Percentiles rank a stretch among this genome's conserved stretches.
phyloP scores from a whole-genome alignment of 2,329 filamentous ascomycete genomes.

The Penicillium griseofulvum region DNA sequence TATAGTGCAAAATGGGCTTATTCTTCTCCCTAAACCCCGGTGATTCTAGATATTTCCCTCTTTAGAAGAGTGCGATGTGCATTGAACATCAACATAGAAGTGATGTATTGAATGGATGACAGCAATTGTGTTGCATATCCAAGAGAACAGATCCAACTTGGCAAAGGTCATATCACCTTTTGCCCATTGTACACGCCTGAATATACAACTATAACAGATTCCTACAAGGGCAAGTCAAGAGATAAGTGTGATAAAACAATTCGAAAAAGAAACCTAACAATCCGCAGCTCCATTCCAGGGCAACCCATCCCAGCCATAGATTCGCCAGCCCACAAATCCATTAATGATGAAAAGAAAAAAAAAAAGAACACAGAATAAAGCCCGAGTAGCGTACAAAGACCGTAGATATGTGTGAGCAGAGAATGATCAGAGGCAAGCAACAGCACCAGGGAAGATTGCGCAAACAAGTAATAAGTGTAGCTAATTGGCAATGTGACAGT shows the following conservation, averaged over 20 bases:
- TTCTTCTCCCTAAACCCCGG: no score
- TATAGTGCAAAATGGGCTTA: no score
- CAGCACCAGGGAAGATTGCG: neutral
- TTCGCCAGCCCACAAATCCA: constrained; percentile 29
- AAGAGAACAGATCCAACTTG: no score
- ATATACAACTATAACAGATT: neutral
- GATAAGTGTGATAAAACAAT: neutral
- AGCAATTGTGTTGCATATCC: no score
- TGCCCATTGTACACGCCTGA: no score
- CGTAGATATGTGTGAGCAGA: constrained; percentile 15
- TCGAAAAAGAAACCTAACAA: constrained; percentile 17
- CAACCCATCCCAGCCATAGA: constrained; percentile 29
- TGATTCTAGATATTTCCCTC: no score
- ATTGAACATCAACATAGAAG: no score
- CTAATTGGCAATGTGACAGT: neutral
- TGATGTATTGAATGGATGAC: no score
- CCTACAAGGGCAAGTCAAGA: neutral
- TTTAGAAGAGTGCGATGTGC: no score
- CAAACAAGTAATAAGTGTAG: neutral
- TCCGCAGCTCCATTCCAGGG: constrained; percentile 24
- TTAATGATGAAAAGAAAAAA: constrained; percentile 27
- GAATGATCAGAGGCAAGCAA: constrained; percentile 6
- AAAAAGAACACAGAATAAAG: constrained; percentile 14
- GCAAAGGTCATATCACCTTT: no score
- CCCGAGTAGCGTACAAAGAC: constrained; percentile 2